Base-by-base conservation (phyloP, 2,329 filamentous ascomycete species). In the Pseudodiploospora longispora region DNA sequence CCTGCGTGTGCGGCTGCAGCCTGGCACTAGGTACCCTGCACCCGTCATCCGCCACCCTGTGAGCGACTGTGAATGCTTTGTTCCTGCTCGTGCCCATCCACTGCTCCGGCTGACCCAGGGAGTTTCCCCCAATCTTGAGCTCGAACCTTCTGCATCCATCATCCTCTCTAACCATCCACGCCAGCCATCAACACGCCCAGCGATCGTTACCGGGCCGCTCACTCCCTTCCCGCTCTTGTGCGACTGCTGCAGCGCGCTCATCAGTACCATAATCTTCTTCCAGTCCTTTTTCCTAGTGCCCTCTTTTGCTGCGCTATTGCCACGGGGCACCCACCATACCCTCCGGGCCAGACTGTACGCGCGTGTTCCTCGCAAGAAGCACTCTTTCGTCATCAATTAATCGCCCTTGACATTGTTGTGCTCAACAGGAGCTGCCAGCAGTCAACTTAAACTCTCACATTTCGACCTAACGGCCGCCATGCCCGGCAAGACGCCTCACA, bases 401-500 rank as follows among this genome's bases (percentile, higher is more conserved):
- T 34, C 42, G 40, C 42, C 37, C 33, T 50, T 42, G 44, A 39
- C 45, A 40, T 48, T 44, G 38, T 27, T 42, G 19, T n/a, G 28
- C 12, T 34, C 39, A 40, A 30, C 42, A 30, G 5, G n/a, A 28
- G n/a, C 38, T 33, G 40, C 36, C 19, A 38, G 30, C 42, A 10
- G 29, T 45, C 43, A 27, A 36, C 38, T 46, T 27, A 6, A 38
- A 29, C 31, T 4, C 29, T 19, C 30, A 12, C 27, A 27, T 19
- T 41, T 30, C 19, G 40, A 36, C 12, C 34, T 46, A 40, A 27
- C 47, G 43, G 52, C 51, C 53, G 65, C 61, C 54, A 87, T 87
- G 82, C 82, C 81, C 56, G 78, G 83, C 65, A 84, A 86, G 66
- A 83, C 83, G 59, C 81, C 82, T 59, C 80, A 83, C 67, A 78